These are phyloP conservation scores for Saccharomyces hybrid DNA, from an alignment of 1,139 yeast species.

Conservation along the genomic window DNA sequence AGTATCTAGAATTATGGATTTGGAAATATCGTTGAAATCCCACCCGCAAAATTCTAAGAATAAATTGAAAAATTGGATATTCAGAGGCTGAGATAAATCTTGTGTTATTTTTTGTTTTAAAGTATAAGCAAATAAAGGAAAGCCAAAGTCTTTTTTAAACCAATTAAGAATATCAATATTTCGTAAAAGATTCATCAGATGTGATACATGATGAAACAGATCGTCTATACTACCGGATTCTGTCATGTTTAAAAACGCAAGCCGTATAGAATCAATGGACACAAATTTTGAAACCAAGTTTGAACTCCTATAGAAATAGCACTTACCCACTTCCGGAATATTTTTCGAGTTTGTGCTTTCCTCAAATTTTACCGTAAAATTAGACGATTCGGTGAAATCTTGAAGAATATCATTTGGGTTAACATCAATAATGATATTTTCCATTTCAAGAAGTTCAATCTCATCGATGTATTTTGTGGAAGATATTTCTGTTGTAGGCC, in stretches of 20 bases:
- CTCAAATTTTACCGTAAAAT: slow-evolving; percentile 2
- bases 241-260: slow-evolving; percentile 13
- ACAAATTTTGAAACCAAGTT: slow-evolving; percentile 16
- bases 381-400: slow-evolving; percentile 4
- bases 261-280: slow-evolving; percentile 14
- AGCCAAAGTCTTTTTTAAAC: slow-evolving; percentile 21
- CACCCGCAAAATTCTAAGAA: slow-evolving; percentile 43
- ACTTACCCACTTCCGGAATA: slow-evolving; percentile 12
- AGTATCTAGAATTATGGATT: slow-evolving; percentile 40
- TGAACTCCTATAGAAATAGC: slow-evolving; percentile 16
- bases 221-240: slow-evolving; percentile 9
- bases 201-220: slow-evolving; percentile 12
- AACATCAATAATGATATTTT: slow-evolving; percentile 1
- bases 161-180: slow-evolving; percentile 10
- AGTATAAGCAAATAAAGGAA: slow-evolving; percentile 19
- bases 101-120: slow-evolving; percentile 22
- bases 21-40: slow-evolving; percentile 35
- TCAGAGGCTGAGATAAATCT: slow-evolving; percentile 17
- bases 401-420: slow-evolving; percentile 4
- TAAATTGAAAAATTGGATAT: slow-evolving; percentile 34
- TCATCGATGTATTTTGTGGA: background rate
- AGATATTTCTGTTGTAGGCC: background rate
- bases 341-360: slow-evolving; percentile 3
- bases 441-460: slow-evolving; percentile 2
- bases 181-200: slow-evolving; percentile 12